Evolutionary conservation across 306 rosid genomes (phyloP).

Genomic region (Corylus avellana): DNA sequence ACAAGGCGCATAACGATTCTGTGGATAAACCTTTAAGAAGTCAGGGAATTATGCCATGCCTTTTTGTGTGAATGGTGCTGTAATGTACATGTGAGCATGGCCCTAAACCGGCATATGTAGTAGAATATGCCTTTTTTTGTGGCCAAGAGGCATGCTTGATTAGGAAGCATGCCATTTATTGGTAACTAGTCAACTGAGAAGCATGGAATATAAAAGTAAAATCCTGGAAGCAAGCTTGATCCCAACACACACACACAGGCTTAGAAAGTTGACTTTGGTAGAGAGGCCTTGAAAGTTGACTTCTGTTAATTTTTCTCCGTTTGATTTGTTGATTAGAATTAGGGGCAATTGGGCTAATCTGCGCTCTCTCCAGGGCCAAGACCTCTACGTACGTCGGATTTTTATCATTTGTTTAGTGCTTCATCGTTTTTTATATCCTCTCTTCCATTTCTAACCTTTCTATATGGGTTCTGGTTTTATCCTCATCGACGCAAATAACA

Average conservation of each 20-base stretch:
- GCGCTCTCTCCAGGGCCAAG: background rate
- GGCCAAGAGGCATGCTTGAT: background rate
- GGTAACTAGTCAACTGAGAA: background rate
- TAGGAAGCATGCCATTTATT: background rate
- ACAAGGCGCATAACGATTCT: background rate
- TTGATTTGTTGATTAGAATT: background rate
- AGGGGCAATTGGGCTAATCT: background rate
- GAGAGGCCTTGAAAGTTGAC: background rate
- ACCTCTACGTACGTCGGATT: background rate
- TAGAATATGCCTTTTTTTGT: too few species aligned
- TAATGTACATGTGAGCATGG: background rate
- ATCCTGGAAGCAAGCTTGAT: background rate
- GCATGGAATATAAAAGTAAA: background rate
- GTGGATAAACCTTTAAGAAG: background rate
- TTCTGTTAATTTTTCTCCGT: background rate
- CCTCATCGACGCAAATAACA: too few species aligned
- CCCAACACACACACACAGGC: too few species aligned
- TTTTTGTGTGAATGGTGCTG: background rate
- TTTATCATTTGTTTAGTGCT: too few species aligned
- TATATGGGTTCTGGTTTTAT: too few species aligned
- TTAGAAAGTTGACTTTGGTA: background rate
- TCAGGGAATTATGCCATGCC: background rate
- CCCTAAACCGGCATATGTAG: background rate
- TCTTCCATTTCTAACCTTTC: too few species aligned
- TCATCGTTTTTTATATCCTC: too few species aligned